Conservation (phyloP, 2,329 filamentous ascomycete species). For the Akanthomyces dipterigenus region DNA sequence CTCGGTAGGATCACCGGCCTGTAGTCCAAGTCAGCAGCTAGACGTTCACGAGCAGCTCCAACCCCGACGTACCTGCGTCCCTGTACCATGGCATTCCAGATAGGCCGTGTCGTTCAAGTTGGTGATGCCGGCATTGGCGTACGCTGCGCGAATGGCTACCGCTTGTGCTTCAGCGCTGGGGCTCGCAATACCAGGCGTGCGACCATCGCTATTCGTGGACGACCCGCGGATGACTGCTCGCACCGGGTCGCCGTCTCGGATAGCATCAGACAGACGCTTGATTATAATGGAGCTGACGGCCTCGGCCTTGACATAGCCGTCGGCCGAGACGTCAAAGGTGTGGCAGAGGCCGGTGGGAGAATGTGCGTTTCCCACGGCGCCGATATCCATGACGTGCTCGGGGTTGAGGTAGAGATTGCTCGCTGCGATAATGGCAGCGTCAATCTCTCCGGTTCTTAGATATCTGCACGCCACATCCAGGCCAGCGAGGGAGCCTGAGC, state of each 20-base stretch:
- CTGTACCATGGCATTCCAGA: slow-evolving; percentile 3
- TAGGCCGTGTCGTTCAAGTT: background rate
- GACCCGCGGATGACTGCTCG: slow-evolving; percentile 2
- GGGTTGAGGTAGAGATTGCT: slow-evolving; percentile 37
- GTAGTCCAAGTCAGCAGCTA: background rate
- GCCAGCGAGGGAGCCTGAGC: slow-evolving; percentile 39
- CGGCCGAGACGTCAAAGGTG: slow-evolving; percentile 29
- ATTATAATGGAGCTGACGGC: slow-evolving; percentile 35
- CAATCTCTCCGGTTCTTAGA: slow-evolving; percentile 12
- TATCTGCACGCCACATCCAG: slow-evolving; percentile 34
- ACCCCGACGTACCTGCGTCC: background rate
- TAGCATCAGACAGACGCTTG: slow-evolving; percentile 36
- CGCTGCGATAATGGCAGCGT: slow-evolving; percentile 30
- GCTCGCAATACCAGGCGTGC: slow-evolving; percentile 5
- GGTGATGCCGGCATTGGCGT: slow-evolving; percentile 1
- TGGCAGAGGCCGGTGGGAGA: slow-evolving; percentile 22
- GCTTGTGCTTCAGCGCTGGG: background rate
- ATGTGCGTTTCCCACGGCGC: slow-evolving; percentile 31
- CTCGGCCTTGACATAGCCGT: slow-evolving; percentile 41
- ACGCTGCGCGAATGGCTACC: slow-evolving; percentile 9
- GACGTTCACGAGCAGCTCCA: rapidly evolving
- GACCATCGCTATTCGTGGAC: background rate
- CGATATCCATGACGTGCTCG: slow-evolving; percentile 36
- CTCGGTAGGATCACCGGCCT: slow-evolving; percentile 10
- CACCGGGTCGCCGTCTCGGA: slow-evolving; percentile 18